phyloP scores from a whole-genome alignment of 495 filamentous ascomycete genomes.

The Chaetomium cochliodes region DNA sequence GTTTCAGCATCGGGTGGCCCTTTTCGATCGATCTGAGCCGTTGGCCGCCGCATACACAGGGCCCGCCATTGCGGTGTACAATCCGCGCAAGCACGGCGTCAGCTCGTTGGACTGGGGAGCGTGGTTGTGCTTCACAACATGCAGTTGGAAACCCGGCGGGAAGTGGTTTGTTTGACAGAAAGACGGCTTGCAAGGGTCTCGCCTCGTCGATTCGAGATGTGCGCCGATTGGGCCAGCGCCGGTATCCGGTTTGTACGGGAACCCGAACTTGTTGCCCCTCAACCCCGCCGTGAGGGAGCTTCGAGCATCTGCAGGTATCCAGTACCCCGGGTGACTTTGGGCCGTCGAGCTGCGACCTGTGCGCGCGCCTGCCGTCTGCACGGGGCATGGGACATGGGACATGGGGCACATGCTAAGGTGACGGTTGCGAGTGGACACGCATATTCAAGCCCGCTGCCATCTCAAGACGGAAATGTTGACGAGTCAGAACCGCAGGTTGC shows the following conservation, averaged over 20 bases:
- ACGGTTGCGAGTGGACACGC: not conserved
- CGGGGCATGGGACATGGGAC: no score
- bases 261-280: not conserved
- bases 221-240: not conserved
- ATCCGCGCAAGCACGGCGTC: slow-evolving; percentile 5
- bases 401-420: slow-evolving; percentile 5
- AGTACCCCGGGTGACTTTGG: slow-evolving; percentile 15
- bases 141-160: not conserved
- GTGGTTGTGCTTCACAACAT: slow-evolving; percentile 1
- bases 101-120: not conserved
- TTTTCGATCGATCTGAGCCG: slow-evolving; percentile 1
- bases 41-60: not conserved
- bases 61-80: not conserved
- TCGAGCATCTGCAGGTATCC: not conserved
- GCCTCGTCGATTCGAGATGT: not conserved
- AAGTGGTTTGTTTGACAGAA: slow-evolving; percentile 1
- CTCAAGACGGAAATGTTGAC: not conserved
- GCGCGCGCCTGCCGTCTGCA: slow-evolving; percentile 4
- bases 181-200: slow-evolving; percentile 2
- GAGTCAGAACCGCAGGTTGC: not conserved
- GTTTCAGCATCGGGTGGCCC: not conserved
- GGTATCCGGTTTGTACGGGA: slow-evolving; percentile 20
- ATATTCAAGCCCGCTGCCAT: not conserved
- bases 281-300: not conserved
- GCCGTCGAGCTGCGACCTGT: slow-evolving; percentile 9